These are phyloP conservation scores for Alternaria hordeiaustralica DNA, from an alignment of 2,329 filamentous ascomycete species.

Conservation along the genomic window DNA sequence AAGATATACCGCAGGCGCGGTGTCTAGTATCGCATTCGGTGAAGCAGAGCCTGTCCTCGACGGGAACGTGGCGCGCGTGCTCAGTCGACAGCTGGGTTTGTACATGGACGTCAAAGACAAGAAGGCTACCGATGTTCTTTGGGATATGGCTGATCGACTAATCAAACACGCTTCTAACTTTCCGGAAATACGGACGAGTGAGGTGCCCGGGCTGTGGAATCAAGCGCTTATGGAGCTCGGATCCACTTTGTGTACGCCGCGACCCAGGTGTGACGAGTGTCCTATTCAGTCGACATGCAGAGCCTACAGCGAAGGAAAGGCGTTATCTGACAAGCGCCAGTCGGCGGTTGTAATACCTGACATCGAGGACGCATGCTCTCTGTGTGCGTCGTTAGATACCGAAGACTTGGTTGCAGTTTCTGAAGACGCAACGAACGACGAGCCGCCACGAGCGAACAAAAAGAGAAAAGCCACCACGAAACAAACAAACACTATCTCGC, in stretches of 20 bases:
- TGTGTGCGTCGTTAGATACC: conserved; percentile 38
- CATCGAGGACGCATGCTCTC: conserved; percentile 41
- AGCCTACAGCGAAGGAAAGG: conserved; percentile 41
- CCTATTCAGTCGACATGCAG: conserved; percentile 43
- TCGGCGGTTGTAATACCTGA: conserved; percentile 19
- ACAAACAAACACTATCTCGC: conserved; percentile 36
- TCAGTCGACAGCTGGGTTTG: conserved; percentile 66
- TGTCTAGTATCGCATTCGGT: conserved; percentile 69
- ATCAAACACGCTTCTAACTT: conserved; percentile 58
- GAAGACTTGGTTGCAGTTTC: conserved; percentile 36
- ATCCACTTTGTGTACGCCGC: conserved; percentile 67
- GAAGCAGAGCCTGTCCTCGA: conserved; percentile 67
- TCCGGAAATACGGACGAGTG: conserved; percentile 48
- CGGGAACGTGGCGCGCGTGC: conserved; percentile 67
- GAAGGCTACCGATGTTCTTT: conserved; percentile 61
- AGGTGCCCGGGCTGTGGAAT: conserved; percentile 66
- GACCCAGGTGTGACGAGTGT: conserved; percentile 60
- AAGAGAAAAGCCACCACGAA: conserved; percentile 32
- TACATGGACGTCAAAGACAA: conserved; percentile 64
- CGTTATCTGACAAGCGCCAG: conserved; percentile 23
- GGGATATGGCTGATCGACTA: conserved; percentile 64
- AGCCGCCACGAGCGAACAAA: conserved; percentile 18
- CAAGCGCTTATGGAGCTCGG: conserved; percentile 71
- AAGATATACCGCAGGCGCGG: conserved; percentile 67
- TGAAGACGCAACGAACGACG: conserved; percentile 24